Percentiles rank a stretch among this genome's conserved stretches.
Conservation (phyloP, 2,329 filamentous ascomycete genomes). For the Lojkania enalia region DNA sequence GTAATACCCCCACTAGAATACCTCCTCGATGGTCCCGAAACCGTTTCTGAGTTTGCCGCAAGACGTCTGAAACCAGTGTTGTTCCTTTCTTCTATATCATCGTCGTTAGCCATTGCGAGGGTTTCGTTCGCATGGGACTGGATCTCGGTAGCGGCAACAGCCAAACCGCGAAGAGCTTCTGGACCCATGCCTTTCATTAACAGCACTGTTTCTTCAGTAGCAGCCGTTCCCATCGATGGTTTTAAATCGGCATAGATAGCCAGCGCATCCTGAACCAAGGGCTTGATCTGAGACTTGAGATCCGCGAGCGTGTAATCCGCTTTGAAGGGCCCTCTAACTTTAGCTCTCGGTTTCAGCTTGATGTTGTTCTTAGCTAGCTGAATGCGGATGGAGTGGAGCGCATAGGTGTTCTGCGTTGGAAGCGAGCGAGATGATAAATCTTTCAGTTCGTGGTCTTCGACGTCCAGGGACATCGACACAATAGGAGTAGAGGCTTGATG, state of each 20-base stretch:
- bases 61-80: no score
- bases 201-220: no score
- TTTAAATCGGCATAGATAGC: slow-evolving; percentile 18
- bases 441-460: no score
- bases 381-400: slow-evolving; percentile 54
- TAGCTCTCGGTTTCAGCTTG: slow-evolving; percentile 29
- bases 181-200: slow-evolving; percentile 10
- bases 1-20: no score
- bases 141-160: slow-evolving; percentile 36
- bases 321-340: no score
- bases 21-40: no score
- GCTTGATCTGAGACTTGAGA: slow-evolving; percentile 14
- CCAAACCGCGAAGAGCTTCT: slow-evolving; percentile 35
- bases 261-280: slow-evolving; percentile 17
- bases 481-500: no score
- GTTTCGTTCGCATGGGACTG: slow-evolving; percentile 14
- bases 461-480: no score
- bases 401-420: slow-evolving; percentile 13
- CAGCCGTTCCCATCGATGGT: not conserved
- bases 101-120: no score
- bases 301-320: slow-evolving; percentile 1
- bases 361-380: slow-evolving; percentile 70
- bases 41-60: no score
- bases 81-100: no score
- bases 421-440: slow-evolving; percentile 11